Conservation (phyloP, 805 yeast species). For the Sporopachydermia quercuum region DNA sequence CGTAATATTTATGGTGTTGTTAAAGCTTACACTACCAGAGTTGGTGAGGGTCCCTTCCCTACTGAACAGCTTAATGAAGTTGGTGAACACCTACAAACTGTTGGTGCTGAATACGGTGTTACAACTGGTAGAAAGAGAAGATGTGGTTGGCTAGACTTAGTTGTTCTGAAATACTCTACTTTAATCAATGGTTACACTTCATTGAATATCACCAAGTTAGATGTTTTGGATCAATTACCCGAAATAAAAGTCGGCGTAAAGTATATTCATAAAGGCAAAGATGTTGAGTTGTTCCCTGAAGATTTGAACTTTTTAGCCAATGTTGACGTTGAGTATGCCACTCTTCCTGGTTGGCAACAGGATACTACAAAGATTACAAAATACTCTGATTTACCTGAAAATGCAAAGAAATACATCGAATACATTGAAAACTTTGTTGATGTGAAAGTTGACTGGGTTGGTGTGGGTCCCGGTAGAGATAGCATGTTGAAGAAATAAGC, state of each 20-base stretch:
- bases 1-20: constrained; percentile 86
- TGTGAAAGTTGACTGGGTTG: constrained; percentile 91
- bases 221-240: constrained; percentile 80
- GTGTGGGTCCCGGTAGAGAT: constrained; percentile 96
- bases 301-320: constrained; percentile 70
- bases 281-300: constrained; percentile 76
- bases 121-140: constrained; percentile 98
- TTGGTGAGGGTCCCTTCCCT: constrained; percentile 99
- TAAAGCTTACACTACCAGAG: constrained; percentile 96
- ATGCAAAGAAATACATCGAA: constrained; percentile 71
- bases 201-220: constrained; percentile 88
- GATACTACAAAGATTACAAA: constrained; percentile 60
- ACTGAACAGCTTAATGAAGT: constrained; percentile 82
- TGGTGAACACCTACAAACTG: constrained; percentile 77
- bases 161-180: constrained; percentile 82
- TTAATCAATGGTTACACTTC: constrained; percentile 90
- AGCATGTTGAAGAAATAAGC: constrained; percentile 75
- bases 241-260: constrained; percentile 81
- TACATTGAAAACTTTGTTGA: constrained; percentile 74
- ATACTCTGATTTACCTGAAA: constrained; percentile 72
- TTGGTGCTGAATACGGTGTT: constrained; percentile 95
- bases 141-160: constrained; percentile 98
- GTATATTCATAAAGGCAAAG: constrained; percentile 68
- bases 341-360: constrained; percentile 88
- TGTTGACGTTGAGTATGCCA: constrained; percentile 83